Evolutionary conservation across 2,329 filamentous ascomycete genomes (phyloP).

Genomic region (Fusarium nanum): DNA sequence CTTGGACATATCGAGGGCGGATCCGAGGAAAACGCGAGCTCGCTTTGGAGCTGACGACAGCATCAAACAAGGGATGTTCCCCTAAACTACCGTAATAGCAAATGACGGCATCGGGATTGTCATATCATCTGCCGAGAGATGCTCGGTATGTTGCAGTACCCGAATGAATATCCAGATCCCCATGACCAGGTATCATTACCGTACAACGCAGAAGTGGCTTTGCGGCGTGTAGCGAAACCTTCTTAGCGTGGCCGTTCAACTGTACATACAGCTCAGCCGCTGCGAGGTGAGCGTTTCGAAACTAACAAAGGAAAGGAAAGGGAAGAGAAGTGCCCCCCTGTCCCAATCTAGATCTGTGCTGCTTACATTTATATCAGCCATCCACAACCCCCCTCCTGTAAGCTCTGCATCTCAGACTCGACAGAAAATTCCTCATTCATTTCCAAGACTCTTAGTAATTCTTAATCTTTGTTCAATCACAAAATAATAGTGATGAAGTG

Average conservation of each 20-base stretch:
- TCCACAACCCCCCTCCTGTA: constrained; percentile 18
- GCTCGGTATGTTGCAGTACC: constrained; percentile 5
- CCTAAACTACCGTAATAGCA: not conserved
- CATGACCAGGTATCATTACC: not conserved
- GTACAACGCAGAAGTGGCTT: constrained; percentile 23
- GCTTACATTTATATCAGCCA: constrained; percentile 32
- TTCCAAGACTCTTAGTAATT: not conserved
- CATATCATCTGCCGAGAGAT: constrained; percentile 31
- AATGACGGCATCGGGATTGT: constrained; percentile 26
- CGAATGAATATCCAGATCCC: not conserved
- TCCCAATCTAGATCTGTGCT: constrained; percentile 25
- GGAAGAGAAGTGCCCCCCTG: constrained; percentile 4
- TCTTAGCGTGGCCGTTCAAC: not conserved
- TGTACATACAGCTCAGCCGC: constrained; percentile 7
- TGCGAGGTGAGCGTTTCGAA: constrained; percentile 15
- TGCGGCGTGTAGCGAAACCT: constrained; percentile 14
- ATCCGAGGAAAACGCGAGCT: constrained; percentile 16
- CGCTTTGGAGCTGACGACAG: not conserved
- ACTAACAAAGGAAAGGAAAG: not conserved
- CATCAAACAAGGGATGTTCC: not conserved
- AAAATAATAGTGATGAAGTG: constrained; percentile 36
- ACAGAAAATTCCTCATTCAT: constrained; percentile 9
- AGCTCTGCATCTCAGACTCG: not conserved
- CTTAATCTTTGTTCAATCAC: not conserved
- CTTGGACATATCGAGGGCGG: constrained; percentile 13